Evolutionary conservation across 805 yeast species (phyloP).

Genomic region (Kodamaea kakaduensis): DNA sequence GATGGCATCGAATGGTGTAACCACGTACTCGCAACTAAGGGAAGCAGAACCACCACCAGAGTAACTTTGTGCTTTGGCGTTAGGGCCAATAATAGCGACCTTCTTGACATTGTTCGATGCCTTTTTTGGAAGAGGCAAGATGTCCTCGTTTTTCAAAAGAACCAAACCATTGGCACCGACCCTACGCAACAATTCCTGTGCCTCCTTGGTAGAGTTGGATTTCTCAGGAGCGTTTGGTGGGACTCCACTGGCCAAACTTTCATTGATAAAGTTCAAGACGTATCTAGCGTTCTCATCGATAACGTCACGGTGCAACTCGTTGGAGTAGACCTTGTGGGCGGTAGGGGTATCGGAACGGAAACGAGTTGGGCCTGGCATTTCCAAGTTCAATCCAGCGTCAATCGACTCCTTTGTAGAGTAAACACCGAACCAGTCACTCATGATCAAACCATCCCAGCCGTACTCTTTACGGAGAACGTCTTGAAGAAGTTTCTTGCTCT

Average conservation of each 20-base stretch:
- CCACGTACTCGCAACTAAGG: conserved; percentile 43
- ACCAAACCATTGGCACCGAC: conserved; percentile 49
- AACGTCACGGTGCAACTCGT: conserved; percentile 36
- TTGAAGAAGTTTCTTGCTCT: conserved; percentile 39
- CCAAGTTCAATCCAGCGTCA: conserved; percentile 57
- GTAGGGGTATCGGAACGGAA: conserved; percentile 41
- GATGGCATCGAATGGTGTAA: conserved; percentile 48
- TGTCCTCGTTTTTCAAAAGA: conserved; percentile 49
- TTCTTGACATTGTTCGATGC: conserved; percentile 7
- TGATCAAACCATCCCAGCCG: conserved; percentile 51
- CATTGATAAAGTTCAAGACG: conserved; percentile 46
- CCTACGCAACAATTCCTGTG: conserved; percentile 11
- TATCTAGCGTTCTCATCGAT: conserved; percentile 47
- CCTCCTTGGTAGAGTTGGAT: conserved; percentile 39
- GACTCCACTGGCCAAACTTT: conserved; percentile 38
- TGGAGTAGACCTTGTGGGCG: conserved; percentile 38
- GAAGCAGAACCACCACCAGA: conserved; percentile 67
- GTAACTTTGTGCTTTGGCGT: conserved; percentile 46
- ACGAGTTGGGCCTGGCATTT: conserved; percentile 62
- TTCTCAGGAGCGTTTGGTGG: conserved; percentile 33
- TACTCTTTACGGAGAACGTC: conserved; percentile 53
- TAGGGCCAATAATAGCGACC: conserved; percentile 57
- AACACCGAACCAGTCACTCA: conserved; percentile 66
- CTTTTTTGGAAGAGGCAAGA: conserved; percentile 42
- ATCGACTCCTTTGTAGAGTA: conserved; percentile 46